Evolutionary conservation across 352 stramenopile genomes (phyloP).

Genomic region (Blastocystis sp.): DNA sequence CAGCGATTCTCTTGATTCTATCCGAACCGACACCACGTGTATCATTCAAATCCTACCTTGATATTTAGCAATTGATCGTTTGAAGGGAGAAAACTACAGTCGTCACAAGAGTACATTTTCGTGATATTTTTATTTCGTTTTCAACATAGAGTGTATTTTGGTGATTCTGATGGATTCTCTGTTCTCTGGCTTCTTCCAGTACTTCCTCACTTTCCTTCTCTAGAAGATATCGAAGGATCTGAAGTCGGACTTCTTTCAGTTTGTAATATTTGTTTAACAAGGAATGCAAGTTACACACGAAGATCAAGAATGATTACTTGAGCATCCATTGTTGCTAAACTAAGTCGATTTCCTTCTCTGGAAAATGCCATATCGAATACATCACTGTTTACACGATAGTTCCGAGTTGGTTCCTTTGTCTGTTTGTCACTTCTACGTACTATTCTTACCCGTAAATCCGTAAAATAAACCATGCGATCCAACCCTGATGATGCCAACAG

Average conservation of each 20-base stretch:
- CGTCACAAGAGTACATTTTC: neutral
- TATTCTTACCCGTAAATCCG: slow-evolving; percentile 4
- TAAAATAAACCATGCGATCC: slow-evolving; percentile 28
- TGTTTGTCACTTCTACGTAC: neutral
- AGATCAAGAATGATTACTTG: slow-evolving; percentile 23
- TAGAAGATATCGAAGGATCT: neutral
- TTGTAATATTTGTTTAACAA: neutral
- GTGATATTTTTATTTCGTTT: neutral
- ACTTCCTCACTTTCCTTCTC: neutral
- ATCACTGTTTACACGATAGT: neutral
- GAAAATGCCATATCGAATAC: slow-evolving; percentile 51
- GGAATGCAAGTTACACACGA: neutral
- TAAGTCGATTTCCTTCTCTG: neutral
- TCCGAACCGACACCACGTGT: neutral
- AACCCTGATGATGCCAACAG: slow-evolving; percentile 14
- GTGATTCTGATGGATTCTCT: neutral
- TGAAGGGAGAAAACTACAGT: neutral
- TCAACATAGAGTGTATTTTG: slow-evolving; percentile 1
- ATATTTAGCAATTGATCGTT: neutral
- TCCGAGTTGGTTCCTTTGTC: neutral
- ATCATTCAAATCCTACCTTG: neutral
- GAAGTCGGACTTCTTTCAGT: neutral
- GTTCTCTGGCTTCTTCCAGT: slow-evolving; percentile 1
- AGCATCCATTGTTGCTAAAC: neutral
- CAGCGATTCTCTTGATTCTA: neutral